Percentiles rank a stretch among this genome's conserved stretches.
Evolutionary conservation across 305 asterid species (phyloP).

Genomic region (Salvia sclarea): DNA sequence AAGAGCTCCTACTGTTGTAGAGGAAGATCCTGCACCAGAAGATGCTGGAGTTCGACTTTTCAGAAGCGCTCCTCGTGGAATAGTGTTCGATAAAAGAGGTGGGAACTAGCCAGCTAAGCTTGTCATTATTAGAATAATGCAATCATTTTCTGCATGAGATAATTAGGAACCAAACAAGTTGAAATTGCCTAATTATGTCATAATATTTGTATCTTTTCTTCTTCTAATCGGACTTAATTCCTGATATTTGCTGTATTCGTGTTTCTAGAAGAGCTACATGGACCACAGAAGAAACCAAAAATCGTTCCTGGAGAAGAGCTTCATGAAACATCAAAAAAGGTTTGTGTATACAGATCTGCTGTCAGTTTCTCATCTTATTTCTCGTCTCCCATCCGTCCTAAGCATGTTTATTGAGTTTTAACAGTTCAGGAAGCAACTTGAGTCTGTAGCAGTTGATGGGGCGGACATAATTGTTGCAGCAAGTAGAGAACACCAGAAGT

Average conservation of each 20-base stretch:
- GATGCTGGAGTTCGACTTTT: conserved; percentile 77
- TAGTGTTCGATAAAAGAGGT: conserved; percentile 66
- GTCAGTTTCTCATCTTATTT: background rate
- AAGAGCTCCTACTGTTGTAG: conserved; percentile 21
- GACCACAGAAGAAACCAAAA: conserved; percentile 69
- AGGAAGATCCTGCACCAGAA: conserved; percentile 38
- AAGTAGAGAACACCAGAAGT: conserved; percentile 46
- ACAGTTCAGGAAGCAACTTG: conserved; percentile 64
- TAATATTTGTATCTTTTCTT: background rate
- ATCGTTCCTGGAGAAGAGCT: conserved; percentile 64
- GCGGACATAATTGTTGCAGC: conserved; percentile 60
- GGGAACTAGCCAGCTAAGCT: conserved; percentile 26
- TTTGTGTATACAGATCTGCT: conserved; percentile 8
- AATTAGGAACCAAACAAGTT: background rate
- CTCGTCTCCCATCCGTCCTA: background rate
- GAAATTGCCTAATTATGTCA: background rate
- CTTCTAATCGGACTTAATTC: background rate
- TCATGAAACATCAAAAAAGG: conserved; percentile 74
- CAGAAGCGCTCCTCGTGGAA: conserved; percentile 69
- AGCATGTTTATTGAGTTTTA: background rate
- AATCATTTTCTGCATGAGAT: background rate
- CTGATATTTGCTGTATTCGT: background rate
- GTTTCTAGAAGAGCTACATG: conserved; percentile 54
- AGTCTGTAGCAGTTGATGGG: conserved; percentile 75
- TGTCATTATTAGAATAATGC: background rate